Percentiles rank a stretch among this genome's conserved stretches.
Conservation (phyloP, 805 yeast genomes). For the Jamesozyma spencerorum region DNA sequence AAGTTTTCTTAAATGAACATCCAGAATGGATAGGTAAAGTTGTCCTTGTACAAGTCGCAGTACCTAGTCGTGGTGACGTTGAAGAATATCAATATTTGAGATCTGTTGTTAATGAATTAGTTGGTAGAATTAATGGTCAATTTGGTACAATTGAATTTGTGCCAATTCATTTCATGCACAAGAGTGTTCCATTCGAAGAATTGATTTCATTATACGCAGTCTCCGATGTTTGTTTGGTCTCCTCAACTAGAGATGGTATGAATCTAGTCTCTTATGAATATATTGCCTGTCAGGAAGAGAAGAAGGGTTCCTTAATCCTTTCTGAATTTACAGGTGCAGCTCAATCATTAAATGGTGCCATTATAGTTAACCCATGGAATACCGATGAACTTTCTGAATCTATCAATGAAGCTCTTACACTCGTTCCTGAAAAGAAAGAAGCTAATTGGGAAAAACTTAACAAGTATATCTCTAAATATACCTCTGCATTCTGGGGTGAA, state of each 20-base stretch:
- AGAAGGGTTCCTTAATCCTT: constrained; percentile 76
- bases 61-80: constrained; percentile 95
- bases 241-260: constrained; percentile 98
- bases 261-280: constrained; percentile 93
- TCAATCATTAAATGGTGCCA: constrained; percentile 87
- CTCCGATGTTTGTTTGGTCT: constrained; percentile 85
- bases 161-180: constrained; percentile 95
- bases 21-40: constrained; percentile 99
- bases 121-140: constrained; percentile 91
- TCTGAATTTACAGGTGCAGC: constrained; percentile 99
- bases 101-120: constrained; percentile 90
- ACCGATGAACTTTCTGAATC: constrained; percentile 87
- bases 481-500: constrained; percentile 96
- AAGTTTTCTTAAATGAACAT: constrained; percentile 80
- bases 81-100: constrained; percentile 93
- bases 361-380: constrained; percentile 96
- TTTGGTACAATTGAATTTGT: constrained; percentile 96
- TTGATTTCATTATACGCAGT: constrained; percentile 77
- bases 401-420: constrained; percentile 74
- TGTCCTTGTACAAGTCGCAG: constrained; percentile 91
- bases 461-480: constrained; percentile 82
- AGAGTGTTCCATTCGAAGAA: constrained; percentile 83
- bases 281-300: constrained; percentile 85
- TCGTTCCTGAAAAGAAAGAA: constrained; percentile 70
- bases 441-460: constrained; percentile 78